Base-by-base conservation (phyloP, 2,329 filamentous ascomycete species). In the Aureobasidium pullulans region DNA sequence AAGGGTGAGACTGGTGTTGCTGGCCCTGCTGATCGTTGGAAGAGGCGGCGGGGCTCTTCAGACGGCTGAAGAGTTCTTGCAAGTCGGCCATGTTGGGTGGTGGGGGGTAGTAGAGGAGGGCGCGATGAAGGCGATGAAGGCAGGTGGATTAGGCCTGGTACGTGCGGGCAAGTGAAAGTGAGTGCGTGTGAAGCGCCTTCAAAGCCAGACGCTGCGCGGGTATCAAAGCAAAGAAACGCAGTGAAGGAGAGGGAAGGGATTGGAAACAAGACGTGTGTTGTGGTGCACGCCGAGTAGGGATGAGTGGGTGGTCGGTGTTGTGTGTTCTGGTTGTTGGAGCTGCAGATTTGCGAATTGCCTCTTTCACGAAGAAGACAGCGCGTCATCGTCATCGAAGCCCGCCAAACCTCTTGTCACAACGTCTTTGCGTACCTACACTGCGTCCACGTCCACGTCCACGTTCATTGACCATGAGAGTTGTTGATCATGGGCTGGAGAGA, bases 61-160 rank as follows among this genome's bases (percentile, higher is more conserved):
- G 69, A 52, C 74, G 72, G 54, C 71, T 71, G 65, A 76, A 73
- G 44, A 77, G 69, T 67, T 76, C 75, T 61, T 75, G 72, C 62
- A 77, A 64, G 65, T 77, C 75, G 59, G 73, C 70, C 74, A 76
- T 76, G 57, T 57, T 67, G 39, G 56, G 39, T 59, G 57, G 44
- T 34, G 31, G 16, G 9, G 11, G 54, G 16, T 48, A 10, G 19
- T 10, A 16, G 23, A 28, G 16, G 40, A 28, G 28, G 5, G 29
- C 13, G 9, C 19, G 16, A 16, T 43, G 49, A 16, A 16, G n/a
- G 40, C 5, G 42, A 5, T 29, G 34, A 54, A 44, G 40, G 32
- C 23, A 19, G 28, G n/a, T 6, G n/a, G 39, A 40, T 44, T 49
- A 19, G n/a, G 46, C 29, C 19, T 34, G 32, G 53, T 47, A 29